phyloP scores from a whole-genome alignment of 768 basidiomycete genomes.

The Mycena vitilis region DNA sequence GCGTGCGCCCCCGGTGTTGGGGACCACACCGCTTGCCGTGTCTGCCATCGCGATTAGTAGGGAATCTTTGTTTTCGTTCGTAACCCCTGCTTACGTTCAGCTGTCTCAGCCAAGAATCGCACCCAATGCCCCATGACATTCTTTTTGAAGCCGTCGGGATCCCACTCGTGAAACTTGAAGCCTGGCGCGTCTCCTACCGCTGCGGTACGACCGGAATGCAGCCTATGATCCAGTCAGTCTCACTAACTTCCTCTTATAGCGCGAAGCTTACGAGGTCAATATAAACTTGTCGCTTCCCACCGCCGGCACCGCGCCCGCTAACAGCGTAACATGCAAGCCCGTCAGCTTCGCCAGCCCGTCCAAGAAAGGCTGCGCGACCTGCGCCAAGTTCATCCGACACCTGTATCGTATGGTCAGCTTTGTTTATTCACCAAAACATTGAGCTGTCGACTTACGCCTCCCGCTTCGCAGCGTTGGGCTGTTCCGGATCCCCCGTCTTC shows the following conservation, averaged over 20 bases:
- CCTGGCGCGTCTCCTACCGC: background rate
- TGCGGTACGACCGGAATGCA: background rate
- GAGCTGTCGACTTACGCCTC: slow-evolving; percentile 4
- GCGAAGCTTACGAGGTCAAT: too few relatives aligned
- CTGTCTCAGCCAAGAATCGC: background rate
- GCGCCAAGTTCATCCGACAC: background rate
- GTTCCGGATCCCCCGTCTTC: background rate
- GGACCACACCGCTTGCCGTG: background rate
- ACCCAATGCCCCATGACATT: background rate
- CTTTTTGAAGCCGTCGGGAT: background rate
- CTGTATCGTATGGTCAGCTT: background rate
- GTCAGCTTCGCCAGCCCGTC: background rate
- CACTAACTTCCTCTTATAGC: too few relatives aligned
- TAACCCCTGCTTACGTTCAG: background rate
- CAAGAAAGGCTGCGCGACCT: slow-evolving; percentile 11
- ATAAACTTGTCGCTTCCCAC: too few relatives aligned
- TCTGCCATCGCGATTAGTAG: too few relatives aligned
- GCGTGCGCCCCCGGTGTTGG: too few relatives aligned
- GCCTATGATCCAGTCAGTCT: background rate
- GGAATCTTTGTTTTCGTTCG: too few relatives aligned
- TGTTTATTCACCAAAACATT: too few relatives aligned
- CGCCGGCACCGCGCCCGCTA: background rate
- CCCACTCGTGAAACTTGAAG: slow-evolving; percentile 2
- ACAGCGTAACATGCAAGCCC: background rate
- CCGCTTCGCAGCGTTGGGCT: background rate